Evolutionary conservation across 768 basidiomycete species (phyloP).

Genomic region (Trametes coccinea): DNA sequence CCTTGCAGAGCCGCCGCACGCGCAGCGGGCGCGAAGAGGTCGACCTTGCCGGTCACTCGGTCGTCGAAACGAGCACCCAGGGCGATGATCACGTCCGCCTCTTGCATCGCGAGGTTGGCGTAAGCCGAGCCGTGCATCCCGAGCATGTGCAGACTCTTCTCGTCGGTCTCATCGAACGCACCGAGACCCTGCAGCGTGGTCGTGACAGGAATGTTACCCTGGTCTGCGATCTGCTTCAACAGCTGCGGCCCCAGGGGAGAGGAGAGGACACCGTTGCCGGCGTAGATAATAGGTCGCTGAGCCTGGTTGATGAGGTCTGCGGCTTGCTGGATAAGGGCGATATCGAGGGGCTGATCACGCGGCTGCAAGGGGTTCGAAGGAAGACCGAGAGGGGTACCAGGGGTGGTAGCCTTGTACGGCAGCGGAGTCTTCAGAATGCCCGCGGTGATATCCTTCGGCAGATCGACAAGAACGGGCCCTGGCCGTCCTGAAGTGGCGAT

Average conservation of each 20-base stretch:
- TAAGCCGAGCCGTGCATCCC: conserved; percentile 99
- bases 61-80: conserved; percentile 97
- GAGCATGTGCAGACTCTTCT: conserved; percentile 91
- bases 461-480: conserved; percentile 95
- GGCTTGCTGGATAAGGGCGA: conserved; percentile 72
- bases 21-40: conserved; percentile 89
- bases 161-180: conserved; percentile 89
- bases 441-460: conserved; percentile 99
- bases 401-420: conserved; percentile 83
- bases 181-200: conserved; percentile 97
- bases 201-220: conserved; percentile 95
- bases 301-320: conserved; percentile 91
- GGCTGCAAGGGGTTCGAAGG: conserved; percentile 72
- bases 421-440: conserved; percentile 83
- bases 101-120: conserved; percentile 97
- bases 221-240: conserved; percentile 71
- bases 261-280: conserved; percentile 87
- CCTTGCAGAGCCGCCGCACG: conserved; percentile 81
- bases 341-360: conserved; percentile 57
- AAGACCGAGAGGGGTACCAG: conserved; percentile 71
- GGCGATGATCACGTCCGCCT: conserved; percentile 96
- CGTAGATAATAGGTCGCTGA: conserved; percentile 88
- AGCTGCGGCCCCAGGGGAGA: conserved; percentile 81
- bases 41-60: conserved; percentile 91
- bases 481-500: conserved; percentile 97